Conservation (phyloP, 495 filamentous ascomycete species). For the Penicillium odoratum region DNA sequence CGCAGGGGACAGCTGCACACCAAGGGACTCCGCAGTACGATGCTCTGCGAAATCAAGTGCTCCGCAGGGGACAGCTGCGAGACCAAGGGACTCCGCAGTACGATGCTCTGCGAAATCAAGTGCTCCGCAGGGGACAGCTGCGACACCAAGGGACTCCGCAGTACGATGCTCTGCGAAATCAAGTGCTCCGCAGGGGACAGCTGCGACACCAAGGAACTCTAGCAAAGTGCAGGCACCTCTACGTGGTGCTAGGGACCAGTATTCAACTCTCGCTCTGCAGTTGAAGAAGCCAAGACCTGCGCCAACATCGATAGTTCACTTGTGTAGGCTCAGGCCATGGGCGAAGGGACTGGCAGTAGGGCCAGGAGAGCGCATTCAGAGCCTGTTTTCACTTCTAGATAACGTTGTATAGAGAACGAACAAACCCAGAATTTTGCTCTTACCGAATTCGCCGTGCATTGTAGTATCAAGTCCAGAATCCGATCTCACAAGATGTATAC, state of each 20-base stretch:
- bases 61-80: background rate
- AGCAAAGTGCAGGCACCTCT: background rate
- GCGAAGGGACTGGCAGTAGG: constrained; percentile 2
- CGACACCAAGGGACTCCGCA: background rate
- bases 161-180: too few species aligned
- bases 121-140: background rate
- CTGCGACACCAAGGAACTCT: background rate
- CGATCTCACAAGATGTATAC: background rate
- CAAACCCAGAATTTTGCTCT: background rate
- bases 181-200: background rate
- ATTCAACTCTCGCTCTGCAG: background rate
- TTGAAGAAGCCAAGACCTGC: constrained; percentile 1
- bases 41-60: too few species aligned
- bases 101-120: background rate
- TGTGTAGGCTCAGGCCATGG: constrained; percentile 1
- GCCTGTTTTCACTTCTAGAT: constrained; percentile 1
- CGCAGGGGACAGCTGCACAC: background rate
- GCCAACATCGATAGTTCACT: background rate
- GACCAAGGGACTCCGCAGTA: background rate
- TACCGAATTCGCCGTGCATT: background rate
- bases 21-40: too few species aligned
- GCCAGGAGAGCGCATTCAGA: background rate
- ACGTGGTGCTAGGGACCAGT: background rate
- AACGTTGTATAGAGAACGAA: background rate
- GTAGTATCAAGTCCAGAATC: constrained; percentile 3